phyloP scores from a whole-genome alignment of 495 filamentous ascomycete genomes.

The Xylaria bambusicola region DNA sequence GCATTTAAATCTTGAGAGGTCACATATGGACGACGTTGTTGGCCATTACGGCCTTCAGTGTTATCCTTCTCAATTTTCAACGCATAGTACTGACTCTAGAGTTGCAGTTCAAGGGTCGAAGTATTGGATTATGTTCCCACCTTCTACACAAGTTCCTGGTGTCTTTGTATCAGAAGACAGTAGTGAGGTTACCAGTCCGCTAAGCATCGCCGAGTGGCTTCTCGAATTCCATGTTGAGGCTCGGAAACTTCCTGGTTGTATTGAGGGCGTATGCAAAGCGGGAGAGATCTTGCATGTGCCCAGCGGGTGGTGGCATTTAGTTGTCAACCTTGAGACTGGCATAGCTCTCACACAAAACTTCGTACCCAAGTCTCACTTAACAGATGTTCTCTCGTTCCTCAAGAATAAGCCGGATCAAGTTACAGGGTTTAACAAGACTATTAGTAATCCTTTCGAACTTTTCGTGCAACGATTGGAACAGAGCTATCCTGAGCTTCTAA shows the following conservation, averaged over 20 bases:
- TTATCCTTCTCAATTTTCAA: neutral
- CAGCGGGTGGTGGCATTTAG: conserved; percentile 93
- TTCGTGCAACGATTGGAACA: conserved; percentile 73
- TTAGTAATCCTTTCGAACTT: conserved; percentile 70
- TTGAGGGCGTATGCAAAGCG: conserved; percentile 82
- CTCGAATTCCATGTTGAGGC: conserved; percentile 90
- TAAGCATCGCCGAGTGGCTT: conserved; percentile 96
- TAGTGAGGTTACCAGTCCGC: conserved; percentile 90
- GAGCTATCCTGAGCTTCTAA: conserved; percentile 64
- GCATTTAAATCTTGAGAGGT: too few relatives aligned
- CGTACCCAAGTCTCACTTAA: conserved; percentile 74
- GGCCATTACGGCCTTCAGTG: neutral
- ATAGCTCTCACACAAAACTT: conserved; percentile 98
- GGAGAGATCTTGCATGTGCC: conserved; percentile 95
- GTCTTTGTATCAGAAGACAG: conserved; percentile 90
- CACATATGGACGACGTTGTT: neutral
- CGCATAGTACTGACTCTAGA: neutral
- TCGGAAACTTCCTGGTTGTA: conserved; percentile 71
- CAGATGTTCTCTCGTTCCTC: conserved; percentile 77
- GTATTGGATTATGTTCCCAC: conserved; percentile 95
- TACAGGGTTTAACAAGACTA: conserved; percentile 76
- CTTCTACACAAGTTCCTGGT: conserved; percentile 65
- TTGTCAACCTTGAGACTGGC: conserved; percentile 80
- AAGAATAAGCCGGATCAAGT: conserved; percentile 80
- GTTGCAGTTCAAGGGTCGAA: conserved; percentile 72